A percentile compares a stretch with the other conserved stretches of the same genome.
Evolutionary conservation across 305 asterid genomes (phyloP).

Genomic region (Fraxinus paxiana): DNA sequence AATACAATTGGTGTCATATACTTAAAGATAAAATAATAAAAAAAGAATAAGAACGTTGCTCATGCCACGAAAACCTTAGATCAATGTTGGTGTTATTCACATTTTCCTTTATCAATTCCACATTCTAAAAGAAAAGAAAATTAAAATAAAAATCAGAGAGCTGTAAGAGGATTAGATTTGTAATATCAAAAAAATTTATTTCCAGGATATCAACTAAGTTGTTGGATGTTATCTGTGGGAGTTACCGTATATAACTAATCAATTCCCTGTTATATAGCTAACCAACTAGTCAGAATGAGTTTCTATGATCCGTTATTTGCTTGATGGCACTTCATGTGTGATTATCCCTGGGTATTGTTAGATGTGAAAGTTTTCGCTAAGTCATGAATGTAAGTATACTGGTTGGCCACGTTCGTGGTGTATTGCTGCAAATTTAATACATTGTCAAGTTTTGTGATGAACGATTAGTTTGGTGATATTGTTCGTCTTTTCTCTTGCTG

Average conservation of each 20-base stretch:
- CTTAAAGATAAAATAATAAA: neutral
- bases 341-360: slow-evolving; percentile 7
- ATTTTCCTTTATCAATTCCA: neutral
- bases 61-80: neutral
- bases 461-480: slow-evolving; percentile 17
- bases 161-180: neutral
- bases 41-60: neutral
- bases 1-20: neutral
- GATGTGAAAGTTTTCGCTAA: neutral
- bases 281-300: slow-evolving; percentile 1
- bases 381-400: neutral
- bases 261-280: neutral
- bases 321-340: neutral
- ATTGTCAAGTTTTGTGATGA: slow-evolving; percentile 15
- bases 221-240: neutral
- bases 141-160: neutral
- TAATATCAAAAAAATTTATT: neutral
- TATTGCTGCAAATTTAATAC: slow-evolving; percentile 9
- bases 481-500: slow-evolving; percentile 25
- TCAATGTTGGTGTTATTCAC: neutral
- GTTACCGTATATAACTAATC: neutral
- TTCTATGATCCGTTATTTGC: neutral
- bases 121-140: neutral
- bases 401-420: neutral
- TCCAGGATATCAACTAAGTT: neutral